Evolutionary conservation across 2,329 filamentous ascomycete genomes (phyloP), one percentile per base, ranked within the genome.

Genomic region (Diatrype stigma): DNA sequence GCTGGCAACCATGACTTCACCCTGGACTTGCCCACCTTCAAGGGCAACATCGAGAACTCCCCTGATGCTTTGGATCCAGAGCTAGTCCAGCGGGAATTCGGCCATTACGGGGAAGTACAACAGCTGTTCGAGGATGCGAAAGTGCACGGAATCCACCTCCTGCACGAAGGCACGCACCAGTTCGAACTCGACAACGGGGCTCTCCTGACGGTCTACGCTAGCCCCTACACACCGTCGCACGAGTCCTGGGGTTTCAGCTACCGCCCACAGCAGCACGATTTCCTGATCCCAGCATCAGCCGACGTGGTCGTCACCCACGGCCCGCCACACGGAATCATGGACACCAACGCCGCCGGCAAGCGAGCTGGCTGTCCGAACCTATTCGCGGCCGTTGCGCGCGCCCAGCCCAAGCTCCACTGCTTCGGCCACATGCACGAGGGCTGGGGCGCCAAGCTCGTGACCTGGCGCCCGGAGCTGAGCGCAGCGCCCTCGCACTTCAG

Each of bases 351-450:
- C 2, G 56, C 50, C 8, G 54, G 51, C n/a, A 46, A 66, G 22
- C 60, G 64, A 14, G 69, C 67, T 17, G 77, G 80, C 19, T 76
- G 76, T 51, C 56, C 57, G 0, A 53, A 70, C 16, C 70, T 84
- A 2, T 73, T 80, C 48, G 62, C 60, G 0, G 75, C 79, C 0
- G 59, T 83, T 0, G 67, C 70, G 1, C 59, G 60, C 0, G 69
- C 73, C 1, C 67, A 65, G 26, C 79, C 80, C 2, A 60, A 62
- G 6, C 55, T 83, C 3, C 77, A 81, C 60, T 82, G 78, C 60
- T 83, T 82, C 51, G 80, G 80, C 0, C 80, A 83, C 53, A 76
- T 82, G n/a, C 80, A 84, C 58, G 77, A 81, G 56, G 74, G 70
- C 0, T 86, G 81, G 79, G 84, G 83, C 2, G 75, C 72, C 0